phyloP scores from a whole-genome alignment of 495 filamentous ascomycete genomes.

The Haplographium delicatum region DNA sequence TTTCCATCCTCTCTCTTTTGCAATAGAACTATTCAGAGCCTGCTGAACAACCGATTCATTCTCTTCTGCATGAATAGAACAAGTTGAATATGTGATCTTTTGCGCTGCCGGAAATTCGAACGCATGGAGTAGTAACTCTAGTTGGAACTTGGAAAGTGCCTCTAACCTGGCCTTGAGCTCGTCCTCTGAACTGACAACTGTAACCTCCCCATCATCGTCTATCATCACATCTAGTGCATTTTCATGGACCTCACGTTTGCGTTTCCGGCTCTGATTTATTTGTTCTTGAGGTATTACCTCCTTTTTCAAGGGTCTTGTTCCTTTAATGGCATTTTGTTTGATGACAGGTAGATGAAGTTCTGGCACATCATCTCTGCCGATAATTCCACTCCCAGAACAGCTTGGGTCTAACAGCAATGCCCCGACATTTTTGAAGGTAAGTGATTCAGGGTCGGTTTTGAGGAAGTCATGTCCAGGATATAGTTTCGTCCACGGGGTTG shows the following conservation, averaged over 20 bases:
- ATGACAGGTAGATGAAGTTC: constrained; percentile 49
- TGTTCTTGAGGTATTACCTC: constrained; percentile 21
- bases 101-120: constrained; percentile 72
- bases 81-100: constrained; percentile 86
- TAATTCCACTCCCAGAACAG: constrained; percentile 91
- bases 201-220: constrained; percentile 44
- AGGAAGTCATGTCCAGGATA: constrained; percentile 75
- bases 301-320: constrained; percentile 23
- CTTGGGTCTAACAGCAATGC: constrained; percentile 84
- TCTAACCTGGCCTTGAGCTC: constrained; percentile 53
- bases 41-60: constrained; percentile 79
- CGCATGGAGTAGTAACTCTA: constrained; percentile 72
- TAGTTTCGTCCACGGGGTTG: constrained; percentile 56
- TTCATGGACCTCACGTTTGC: constrained; percentile 23
- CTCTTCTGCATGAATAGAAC: constrained; percentile 78
- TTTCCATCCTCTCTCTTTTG: constrained; percentile 66
- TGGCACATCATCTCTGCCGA: constrained; percentile 74
- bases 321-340: constrained; percentile 16
- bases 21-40: constrained; percentile 60
- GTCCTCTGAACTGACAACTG: constrained; percentile 32
- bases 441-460: constrained; percentile 53
- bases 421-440: constrained; percentile 53
- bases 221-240: constrained; percentile 33
- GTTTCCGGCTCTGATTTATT: constrained; percentile 29
- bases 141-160: constrained; percentile 72